Evolutionary conservation across 1,284 basidiomycete species (phyloP).

Genomic region (Bjerkandera adusta): DNA sequence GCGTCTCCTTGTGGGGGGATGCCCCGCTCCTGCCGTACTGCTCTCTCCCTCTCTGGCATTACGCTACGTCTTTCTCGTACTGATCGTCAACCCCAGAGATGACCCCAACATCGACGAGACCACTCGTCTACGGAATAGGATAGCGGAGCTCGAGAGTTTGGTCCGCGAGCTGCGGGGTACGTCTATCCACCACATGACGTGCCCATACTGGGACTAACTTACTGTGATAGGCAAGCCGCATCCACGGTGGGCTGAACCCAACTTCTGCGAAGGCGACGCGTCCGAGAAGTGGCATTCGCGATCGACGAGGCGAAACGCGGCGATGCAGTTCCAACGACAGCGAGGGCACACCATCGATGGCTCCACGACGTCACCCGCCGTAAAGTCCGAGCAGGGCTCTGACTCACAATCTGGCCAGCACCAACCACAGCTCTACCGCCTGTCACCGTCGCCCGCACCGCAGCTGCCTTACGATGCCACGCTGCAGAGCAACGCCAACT

Average conservation of each 20-base stretch:
- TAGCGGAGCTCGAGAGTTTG: conserved; percentile 87
- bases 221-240: conserved; percentile 67
- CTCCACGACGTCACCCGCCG: conserved; percentile 18
- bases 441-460: conserved; percentile 26
- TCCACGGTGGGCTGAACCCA: conserved; percentile 76
- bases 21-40: no score
- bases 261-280: conserved; percentile 73
- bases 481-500: conserved; percentile 21
- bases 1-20: no score
- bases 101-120: conserved; percentile 82
- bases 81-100: conserved; percentile 50
- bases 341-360: conserved; percentile 18
- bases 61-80: conserved; percentile 1
- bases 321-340: conserved; percentile 29
- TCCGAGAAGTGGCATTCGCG: conserved; percentile 84
- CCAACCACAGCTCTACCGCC: conserved; percentile 28
- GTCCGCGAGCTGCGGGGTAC: conserved; percentile 78
- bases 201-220: background rate
- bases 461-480: conserved; percentile 23
- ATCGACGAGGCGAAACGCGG: conserved; percentile 51
- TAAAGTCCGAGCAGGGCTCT: conserved; percentile 34
- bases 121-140: conserved; percentile 77
- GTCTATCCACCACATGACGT: conserved; percentile 18
- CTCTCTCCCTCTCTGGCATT: no score
- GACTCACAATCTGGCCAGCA: conserved; percentile 17